Evolutionary conservation across 768 basidiomycete species (phyloP), one percentile per base, ranked within the genome.

Genomic region (Termitomyces sp.): DNA sequence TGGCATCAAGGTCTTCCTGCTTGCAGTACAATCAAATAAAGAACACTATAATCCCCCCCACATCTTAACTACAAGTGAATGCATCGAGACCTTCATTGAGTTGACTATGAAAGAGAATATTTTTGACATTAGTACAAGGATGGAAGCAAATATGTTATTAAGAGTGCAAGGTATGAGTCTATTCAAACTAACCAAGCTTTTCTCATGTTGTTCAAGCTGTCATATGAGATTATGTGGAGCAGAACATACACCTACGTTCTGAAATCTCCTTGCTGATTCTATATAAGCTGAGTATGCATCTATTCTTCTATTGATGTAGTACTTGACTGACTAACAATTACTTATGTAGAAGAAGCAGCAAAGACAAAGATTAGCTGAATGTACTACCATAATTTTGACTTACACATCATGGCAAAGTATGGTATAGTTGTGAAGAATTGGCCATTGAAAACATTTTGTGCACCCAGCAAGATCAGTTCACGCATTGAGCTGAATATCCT

Each of bases 371-470:
- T n/a, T n/a, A n/a, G n/a, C n/a, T n/a, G n/a, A n/a, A n/a, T n/a
- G n/a, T n/a, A n/a, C n/a, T n/a, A n/a, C n/a, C n/a, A n/a, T n/a
- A n/a, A n/a, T n/a, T 65, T 67, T n/a, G 52, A 59, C 16, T 32
- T n/a, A 13, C 24, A 58, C n/a, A n/a, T n/a, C n/a, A n/a, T n/a
- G n/a, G n/a, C 9, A 62, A 52, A 50, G 32, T 34, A 61, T 39
- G 47, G 47, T 9, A 44, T 66, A 12, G 46, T 65, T 14, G 30
- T 67, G 22, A 59, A 61, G 16, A 53, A 53, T 43, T 67, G 64
- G 64, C 66, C 64, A 7, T 58, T 65, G n/a, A 30, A 51, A 14
- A 62, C 58, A 39, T 65, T 67, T 34, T 61, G 60, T 46, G 27
- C 16, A 6, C 64, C 65, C n/a, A 52, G 56, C 20, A 37, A 57